Base-by-base conservation (phyloP, 83 land plant species). In the Thuja plicata region DNA sequence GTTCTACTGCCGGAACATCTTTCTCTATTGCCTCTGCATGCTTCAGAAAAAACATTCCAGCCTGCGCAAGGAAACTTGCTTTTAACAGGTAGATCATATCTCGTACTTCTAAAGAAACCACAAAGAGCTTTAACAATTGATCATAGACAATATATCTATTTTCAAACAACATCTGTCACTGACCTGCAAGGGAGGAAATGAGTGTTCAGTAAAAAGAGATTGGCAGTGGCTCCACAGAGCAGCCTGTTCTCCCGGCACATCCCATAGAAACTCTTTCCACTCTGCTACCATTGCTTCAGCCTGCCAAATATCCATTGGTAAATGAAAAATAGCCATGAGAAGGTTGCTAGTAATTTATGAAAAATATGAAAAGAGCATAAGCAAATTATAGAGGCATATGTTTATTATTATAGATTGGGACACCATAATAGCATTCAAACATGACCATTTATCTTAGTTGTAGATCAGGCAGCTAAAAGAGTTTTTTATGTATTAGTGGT, bases 171-270 rank as follows among this genome's bases (percentile, higher is more conserved):
- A 24, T 83, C 35, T 89, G 32, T 79, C 4, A 34, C 81, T 40
- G 32, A 95, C 99, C 99, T 95, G 93, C 84, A 95, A 84, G 27
- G 99, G 90, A 87, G 99, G 99, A 89, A 93, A 96, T 38, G 95
- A 92, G 91, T 96, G 92, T 90, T 93, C 91, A 13, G 94, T 76
- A 74, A 98, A 98, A 30, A 98, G 95, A 10, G 95, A 88, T 79
- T 98, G 99, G 88, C 99, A 98, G 89, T 98, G 99, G 71, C 91
- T 87, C 99, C 99, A 98, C n/a, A 98, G 84, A 88, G 99, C 99
- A 89, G 92, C 89, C 86, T 99, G 93, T 92, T 98, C 98, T 92
- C 97, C 98, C 52, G 96, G 99, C n/a, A 98, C 94, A 94, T 98
- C 99, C 99, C 99, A 98, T 7, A 98, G 92, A 43, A 96, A 97